A percentile compares a stretch with the other conserved stretches of the same genome.
Conservation (phyloP, 148 eudicot species). For the Talinum fruticosum region DNA sequence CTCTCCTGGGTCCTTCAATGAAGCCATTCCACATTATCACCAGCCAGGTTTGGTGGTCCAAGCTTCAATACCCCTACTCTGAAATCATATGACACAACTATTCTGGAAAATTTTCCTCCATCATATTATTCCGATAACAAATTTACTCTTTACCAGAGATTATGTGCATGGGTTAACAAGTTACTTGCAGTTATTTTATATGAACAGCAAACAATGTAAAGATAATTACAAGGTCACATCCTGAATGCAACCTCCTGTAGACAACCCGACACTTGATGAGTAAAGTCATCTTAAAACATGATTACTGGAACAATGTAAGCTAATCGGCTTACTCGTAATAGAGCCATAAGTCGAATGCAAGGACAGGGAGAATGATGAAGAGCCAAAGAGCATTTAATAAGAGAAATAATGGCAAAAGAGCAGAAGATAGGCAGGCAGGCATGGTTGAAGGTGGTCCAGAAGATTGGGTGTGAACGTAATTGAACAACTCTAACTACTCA, state of each 20-base stretch:
- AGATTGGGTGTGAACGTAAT: slow-evolving; percentile 3
- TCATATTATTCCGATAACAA: background rate
- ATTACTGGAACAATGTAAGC: too few species aligned
- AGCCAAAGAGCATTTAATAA: slow-evolving; percentile 25
- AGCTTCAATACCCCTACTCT: background rate
- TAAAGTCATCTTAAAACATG: too few species aligned
- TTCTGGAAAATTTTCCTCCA: background rate
- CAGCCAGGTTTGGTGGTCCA: slow-evolving; percentile 14
- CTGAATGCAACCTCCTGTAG: too few species aligned
- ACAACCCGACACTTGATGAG: too few species aligned
- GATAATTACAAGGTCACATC: too few species aligned
- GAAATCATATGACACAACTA: background rate
- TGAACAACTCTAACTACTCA: slow-evolving; percentile 3
- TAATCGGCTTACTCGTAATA: too few species aligned
- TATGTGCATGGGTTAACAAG: too few species aligned
- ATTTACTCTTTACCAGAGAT: background rate
- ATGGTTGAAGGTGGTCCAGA: too few species aligned
- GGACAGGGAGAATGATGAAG: slow-evolving; percentile 1
- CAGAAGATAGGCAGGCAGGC: background rate
- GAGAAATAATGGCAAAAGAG: background rate
- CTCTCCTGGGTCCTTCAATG: slow-evolving; percentile 1
- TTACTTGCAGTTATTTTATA: too few species aligned
- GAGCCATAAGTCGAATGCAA: background rate
- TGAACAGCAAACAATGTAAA: too few species aligned
- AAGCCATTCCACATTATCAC: slow-evolving; percentile 8